Base-by-base conservation (phyloP, 2,329 filamentous ascomycete genomes). In the Nigrograna mackinnonii region DNA sequence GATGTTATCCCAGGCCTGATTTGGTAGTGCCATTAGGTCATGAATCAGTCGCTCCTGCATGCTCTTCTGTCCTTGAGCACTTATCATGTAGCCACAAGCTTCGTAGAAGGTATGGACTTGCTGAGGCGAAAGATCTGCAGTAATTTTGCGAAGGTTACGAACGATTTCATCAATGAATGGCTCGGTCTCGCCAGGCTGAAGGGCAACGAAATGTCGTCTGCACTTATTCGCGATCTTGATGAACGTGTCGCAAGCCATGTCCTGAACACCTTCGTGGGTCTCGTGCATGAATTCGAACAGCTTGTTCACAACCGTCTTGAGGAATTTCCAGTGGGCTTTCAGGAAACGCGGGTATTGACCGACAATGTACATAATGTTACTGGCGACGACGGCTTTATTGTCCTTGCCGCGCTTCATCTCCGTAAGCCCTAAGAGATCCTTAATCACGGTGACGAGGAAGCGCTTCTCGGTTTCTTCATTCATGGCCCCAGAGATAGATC, bases 281-380 rank as follows among this genome's bases (percentile, higher is more conserved):
- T 99, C 94, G 69, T 99, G 94, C 94, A 99, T 99, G 67, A 99
- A 99, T 74, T 99, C 94, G 62, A 99, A 99, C 4, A 99, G 81
- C 77, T 99, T 99, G 75, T 99, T 99, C 63, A 99, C 94, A 14
- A 99, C 94, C 2, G 94, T 99, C 83, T 99, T 99, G 43, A 99
- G 78, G 74, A 99, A 99, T 70, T 99, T 99, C 94, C 94, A 99
- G 70, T 99, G 94, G 2, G 94, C 94, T 76, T 99, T 99, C 60
- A 99, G 76, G 75, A 99, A 99, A 16, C 94, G 89, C 26, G 94
- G 94, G 66, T 99, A 99, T 67, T 99, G 94, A 45, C 94, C 94
- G 48, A 99, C 94, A 73, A 99, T 99, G 69, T 99, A 99, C 94
- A 99, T 99, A 64, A 99, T 99, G 74, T 99, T 99, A 74, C 90